A percentile compares a stretch with the other conserved stretches of the same genome.
Conservation (phyloP, 208 protist genomes). For the Crithidia brevicula region DNA sequence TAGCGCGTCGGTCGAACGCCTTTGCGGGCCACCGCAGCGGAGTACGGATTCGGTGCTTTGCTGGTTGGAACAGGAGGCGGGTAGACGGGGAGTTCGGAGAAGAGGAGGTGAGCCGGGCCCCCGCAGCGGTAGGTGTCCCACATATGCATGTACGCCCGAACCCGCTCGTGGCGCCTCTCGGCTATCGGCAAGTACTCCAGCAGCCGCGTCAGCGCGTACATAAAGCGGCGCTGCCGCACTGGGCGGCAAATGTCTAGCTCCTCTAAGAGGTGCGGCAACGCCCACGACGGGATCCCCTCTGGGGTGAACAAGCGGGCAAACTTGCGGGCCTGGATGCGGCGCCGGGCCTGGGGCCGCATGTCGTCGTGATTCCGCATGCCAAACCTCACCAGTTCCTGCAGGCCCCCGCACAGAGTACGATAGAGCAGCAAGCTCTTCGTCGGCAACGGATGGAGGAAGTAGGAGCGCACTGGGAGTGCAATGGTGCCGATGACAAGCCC, state of each 20-base stretch:
- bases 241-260: conserved; percentile 75
- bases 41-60: conserved; percentile 32
- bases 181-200: conserved; percentile 70
- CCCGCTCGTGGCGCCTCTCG: conserved; percentile 48
- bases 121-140: conserved; percentile 68
- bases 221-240: conserved; percentile 64
- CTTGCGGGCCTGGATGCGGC: conserved; percentile 59
- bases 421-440: conserved; percentile 57
- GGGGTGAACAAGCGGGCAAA: conserved; percentile 60
- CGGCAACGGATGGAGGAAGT: conserved; percentile 52
- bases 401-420: conserved; percentile 57
- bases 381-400: conserved; percentile 44
- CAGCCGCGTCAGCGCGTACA: conserved; percentile 69
- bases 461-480: conserved; percentile 57
- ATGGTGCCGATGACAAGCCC: conserved; percentile 58
- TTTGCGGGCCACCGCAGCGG: not conserved
- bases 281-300: conserved; percentile 71
- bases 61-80: conserved; percentile 21
- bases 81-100: conserved; percentile 59
- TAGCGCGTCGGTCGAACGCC: conserved; percentile 30
- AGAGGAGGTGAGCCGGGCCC: conserved; percentile 54
- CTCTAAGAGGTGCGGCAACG: conserved; percentile 78
- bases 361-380: conserved; percentile 66
- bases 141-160: conserved; percentile 67
- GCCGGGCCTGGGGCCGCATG: conserved; percentile 70